Evolutionary conservation across 2,329 filamentous ascomycete species (phyloP), one percentile per base, ranked within the genome.

Genomic region (Clarireedia monteithiana): DNA sequence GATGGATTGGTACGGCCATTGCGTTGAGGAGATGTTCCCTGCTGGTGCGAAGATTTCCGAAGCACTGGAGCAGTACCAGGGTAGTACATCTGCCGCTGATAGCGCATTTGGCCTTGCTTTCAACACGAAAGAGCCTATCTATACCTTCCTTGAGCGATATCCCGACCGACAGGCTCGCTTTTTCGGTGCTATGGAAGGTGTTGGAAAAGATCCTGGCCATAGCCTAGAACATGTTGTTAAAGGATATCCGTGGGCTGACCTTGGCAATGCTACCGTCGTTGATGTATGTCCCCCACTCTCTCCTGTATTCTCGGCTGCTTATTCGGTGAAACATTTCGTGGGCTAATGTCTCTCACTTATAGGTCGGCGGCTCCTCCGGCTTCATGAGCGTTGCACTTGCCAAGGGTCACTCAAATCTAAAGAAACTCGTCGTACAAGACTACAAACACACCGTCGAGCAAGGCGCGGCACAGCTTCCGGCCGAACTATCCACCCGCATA

Each of bases 391-490:
- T 64, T 5, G 59, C 58, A 15, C 53, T 67, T 30, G 64, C 64
- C 23, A 56, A 58, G 20, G 55, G 49, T 5, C 59, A 59, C 40
- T 61, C 64, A 5, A 50, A 54, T 5, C 53, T 69, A 6, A 48
- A 48, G 39, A 64, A 66, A 20, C 63, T 67, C 34, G 45, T 66
- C 23, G 62, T 62, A n/a, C 55, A 62, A 55, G 60, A 62, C 20
- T 52, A 54, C 23, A 44, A 53, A 2, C n/a, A 17, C 9, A 17
- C 49, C 36, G 15, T 47, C 51, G 17, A 46, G 27, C n/a, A 57
- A 55, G 34, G 59, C 64, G 48, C 58, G 61, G 2, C 67, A 74
- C 50, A 68, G 73, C 49, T 71, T 72, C 60, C 70, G 75, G 54
- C 67, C 63, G 0, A 65, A 67, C 6, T 50, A 34, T 24, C 48